These are phyloP conservation scores for Diaporthe citrichinensis DNA, from an alignment of 2,329 filamentous ascomycete species.

Conservation along the genomic window DNA sequence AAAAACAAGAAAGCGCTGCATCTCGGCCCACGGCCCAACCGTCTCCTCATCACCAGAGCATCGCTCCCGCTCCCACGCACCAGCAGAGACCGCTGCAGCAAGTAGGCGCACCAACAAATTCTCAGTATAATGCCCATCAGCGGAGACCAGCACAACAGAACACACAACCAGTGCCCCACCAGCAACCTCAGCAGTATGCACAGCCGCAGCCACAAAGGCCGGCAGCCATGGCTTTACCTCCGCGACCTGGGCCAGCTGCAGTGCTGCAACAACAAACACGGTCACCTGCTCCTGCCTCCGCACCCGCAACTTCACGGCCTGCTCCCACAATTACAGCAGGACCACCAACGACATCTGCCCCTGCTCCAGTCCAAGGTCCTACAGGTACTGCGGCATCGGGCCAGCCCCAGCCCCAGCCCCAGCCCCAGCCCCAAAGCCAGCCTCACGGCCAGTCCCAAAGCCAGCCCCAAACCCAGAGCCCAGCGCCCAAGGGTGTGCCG, in stretches of 20 bases:
- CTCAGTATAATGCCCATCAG: constrained; percentile 37
- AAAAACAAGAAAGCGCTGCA: constrained; percentile 22
- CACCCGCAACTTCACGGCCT: constrained; percentile 26
- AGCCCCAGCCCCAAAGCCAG: too few relatives aligned
- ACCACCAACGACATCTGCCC: constrained; percentile 12
- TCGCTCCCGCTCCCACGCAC: constrained; percentile 38
- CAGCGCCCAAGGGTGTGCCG: constrained; percentile 15
- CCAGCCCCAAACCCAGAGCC: neutral
- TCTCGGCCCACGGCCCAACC: constrained; percentile 32
- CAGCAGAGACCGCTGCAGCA: constrained; percentile 39
- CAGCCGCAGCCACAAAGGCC: constrained; percentile 36
- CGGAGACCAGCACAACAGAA: constrained; percentile 37
- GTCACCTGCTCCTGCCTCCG: constrained; percentile 27
- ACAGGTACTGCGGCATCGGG: neutral
- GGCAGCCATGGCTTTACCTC: constrained; percentile 16
- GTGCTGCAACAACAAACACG: constrained; percentile 32
- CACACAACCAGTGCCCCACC: neutral
- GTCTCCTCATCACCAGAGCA: constrained; percentile 37
- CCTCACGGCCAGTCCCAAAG: neutral
- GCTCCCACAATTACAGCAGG: constrained; percentile 1
- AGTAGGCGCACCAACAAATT: constrained; percentile 15
- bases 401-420: constrained; percentile 1
- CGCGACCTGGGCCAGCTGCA: constrained; percentile 7
- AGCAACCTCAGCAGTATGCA: constrained; percentile 31
- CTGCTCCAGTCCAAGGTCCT: constrained; percentile 2